A percentile compares a stretch with the other conserved stretches of the same genome.
Evolutionary conservation across 2,329 filamentous ascomycete species (phyloP).

Genomic region (Fusarium brachygibbosum): DNA sequence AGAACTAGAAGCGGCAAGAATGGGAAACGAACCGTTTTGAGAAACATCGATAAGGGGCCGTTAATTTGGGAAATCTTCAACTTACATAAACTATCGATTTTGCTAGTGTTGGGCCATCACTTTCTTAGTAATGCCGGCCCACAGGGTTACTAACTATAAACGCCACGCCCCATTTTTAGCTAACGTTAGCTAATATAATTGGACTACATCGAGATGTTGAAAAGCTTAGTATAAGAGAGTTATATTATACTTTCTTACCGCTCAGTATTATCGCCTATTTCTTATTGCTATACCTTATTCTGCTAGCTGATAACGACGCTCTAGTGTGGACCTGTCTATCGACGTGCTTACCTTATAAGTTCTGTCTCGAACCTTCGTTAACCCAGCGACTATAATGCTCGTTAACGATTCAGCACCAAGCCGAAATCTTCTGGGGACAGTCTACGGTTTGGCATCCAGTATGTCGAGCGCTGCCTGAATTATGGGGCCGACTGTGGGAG

Average conservation of each 20-base stretch:
- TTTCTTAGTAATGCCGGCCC: too few species aligned
- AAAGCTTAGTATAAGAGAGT: constrained; percentile 22
- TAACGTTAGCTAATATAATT: too few species aligned
- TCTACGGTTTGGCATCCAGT: constrained; percentile 67
- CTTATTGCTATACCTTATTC: constrained; percentile 74
- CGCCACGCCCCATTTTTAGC: too few species aligned
- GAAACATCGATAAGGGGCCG: too few species aligned
- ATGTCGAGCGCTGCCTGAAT: constrained; percentile 65
- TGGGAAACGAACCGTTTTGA: too few species aligned
- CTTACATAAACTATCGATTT: too few species aligned
- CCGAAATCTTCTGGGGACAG: constrained; percentile 68
- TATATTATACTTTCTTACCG: constrained; percentile 24
- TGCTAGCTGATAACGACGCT: constrained; percentile 51
- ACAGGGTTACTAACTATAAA: too few species aligned
- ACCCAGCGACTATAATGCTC: constrained; percentile 70
- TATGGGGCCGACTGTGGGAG: constrained; percentile 64
- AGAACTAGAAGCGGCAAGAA: too few species aligned
- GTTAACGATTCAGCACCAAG: constrained; percentile 73
- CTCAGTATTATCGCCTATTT: constrained; percentile 75
- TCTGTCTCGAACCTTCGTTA: constrained; percentile 77
- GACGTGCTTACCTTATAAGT: constrained; percentile 77
- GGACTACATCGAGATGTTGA: too few species aligned
- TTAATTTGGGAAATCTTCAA: too few species aligned
- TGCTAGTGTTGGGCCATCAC: too few species aligned
- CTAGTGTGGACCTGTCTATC: constrained; percentile 2